Conservation (phyloP, 176 grass and related monocot species). For the Echinochloa phyllopogon region DNA sequence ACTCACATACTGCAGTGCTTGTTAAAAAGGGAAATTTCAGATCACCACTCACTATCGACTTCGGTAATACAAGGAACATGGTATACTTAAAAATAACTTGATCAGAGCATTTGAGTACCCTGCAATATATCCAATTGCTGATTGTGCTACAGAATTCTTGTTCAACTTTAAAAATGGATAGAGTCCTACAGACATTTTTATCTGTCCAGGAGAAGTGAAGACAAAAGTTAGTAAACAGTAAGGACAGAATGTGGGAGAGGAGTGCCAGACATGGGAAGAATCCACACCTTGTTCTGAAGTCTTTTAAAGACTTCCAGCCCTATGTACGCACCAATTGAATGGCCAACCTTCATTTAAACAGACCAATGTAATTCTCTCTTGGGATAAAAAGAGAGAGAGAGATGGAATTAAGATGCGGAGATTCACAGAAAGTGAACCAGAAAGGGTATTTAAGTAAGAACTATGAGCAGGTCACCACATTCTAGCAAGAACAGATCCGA, state of each 20-base stretch:
- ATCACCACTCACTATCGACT: slow-evolving; percentile 24
- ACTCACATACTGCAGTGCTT: neutral
- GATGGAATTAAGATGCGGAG: neutral
- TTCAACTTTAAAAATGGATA: slow-evolving; percentile 96
- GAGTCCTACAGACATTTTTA: slow-evolving; percentile 66
- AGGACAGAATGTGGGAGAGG: slow-evolving; percentile 7
- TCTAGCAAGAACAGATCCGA: slow-evolving; percentile 1
- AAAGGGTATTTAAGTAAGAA: slow-evolving; percentile 4
- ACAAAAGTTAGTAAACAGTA: slow-evolving; percentile 36
- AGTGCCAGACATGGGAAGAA: neutral
- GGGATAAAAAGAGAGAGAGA: neutral
- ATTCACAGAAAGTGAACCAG: neutral
- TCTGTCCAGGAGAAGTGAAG: slow-evolving; percentile 57
- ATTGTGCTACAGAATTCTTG: slow-evolving; percentile 69
- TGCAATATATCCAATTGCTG: slow-evolving; percentile 67
- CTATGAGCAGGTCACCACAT: neutral
- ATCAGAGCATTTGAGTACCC: slow-evolving; percentile 57
- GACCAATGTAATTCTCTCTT: neutral
- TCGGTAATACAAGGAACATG: slow-evolving; percentile 2
- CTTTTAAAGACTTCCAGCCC: slow-evolving; percentile 83
- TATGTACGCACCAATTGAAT: slow-evolving; percentile 95
- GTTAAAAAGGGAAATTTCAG: slow-evolving; percentile 21
- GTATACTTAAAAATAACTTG: slow-evolving; percentile 32
- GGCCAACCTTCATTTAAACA: slow-evolving; percentile 69
- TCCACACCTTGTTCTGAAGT: slow-evolving; percentile 66